phyloP scores from a whole-genome alignment of 1,284 basidiomycete species.

The Phellinidium pouzarii region DNA sequence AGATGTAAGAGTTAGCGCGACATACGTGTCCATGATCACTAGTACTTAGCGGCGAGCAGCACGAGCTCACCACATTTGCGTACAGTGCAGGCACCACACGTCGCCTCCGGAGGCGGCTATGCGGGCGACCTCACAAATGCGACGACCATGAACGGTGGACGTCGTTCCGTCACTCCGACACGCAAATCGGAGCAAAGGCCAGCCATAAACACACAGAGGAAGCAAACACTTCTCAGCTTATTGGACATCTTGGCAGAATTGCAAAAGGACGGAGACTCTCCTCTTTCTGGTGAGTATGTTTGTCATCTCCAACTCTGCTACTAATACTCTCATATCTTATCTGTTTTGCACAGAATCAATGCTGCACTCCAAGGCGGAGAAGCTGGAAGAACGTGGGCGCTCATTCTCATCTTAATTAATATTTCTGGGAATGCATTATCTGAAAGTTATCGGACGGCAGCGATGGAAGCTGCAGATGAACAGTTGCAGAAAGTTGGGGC shows the following conservation, averaged over 20 bases:
- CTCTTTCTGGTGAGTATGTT: background rate
- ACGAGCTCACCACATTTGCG: background rate
- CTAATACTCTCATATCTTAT: background rate
- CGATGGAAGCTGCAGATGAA: conserved; percentile 56
- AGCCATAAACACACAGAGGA: conserved; percentile 31
- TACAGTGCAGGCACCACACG: conserved; percentile 6
- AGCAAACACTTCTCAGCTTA: conserved; percentile 57
- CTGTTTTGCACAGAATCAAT: conserved; percentile 3
- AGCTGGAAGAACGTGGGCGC: conserved; percentile 17
- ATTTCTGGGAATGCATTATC: background rate
- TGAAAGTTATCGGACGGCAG: background rate
- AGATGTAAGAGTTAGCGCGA: background rate
- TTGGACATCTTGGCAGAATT: conserved; percentile 58
- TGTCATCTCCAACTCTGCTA: background rate
- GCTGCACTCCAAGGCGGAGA: conserved; percentile 15
- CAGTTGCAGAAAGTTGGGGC: conserved; percentile 58
- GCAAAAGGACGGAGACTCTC: conserved; percentile 33
- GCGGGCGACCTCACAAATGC: conserved; percentile 9
- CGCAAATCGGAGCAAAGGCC: conserved; percentile 12
- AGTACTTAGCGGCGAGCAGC: too few relatives aligned
- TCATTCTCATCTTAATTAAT: background rate
- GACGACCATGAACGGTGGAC: conserved; percentile 4
- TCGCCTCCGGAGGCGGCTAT: conserved; percentile 2
- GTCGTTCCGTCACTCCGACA: conserved; percentile 10
- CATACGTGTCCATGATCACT: background rate